These are phyloP conservation scores for Pleomassaria siparia DNA, from an alignment of 2,329 filamentous ascomycete species.

Conservation along the genomic window DNA sequence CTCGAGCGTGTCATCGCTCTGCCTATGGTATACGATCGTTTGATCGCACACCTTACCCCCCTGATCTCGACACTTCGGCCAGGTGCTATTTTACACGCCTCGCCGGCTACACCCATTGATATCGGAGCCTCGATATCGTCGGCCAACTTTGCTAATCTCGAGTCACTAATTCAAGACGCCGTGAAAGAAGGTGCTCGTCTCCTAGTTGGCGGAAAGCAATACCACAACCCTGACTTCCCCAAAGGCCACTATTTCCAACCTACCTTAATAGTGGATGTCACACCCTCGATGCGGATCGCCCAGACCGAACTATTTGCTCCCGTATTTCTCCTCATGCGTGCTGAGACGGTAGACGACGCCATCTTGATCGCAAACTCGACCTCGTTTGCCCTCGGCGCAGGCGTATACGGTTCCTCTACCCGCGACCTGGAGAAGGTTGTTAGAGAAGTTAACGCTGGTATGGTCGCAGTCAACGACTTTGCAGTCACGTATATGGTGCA, in stretches of 20 bases:
- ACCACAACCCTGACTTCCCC: conserved; percentile 71
- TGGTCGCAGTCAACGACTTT: conserved; percentile 96
- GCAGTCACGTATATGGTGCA: conserved; percentile 91
- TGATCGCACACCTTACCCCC: conserved; percentile 70
- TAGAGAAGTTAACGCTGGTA: conserved; percentile 72
- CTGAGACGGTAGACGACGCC: conserved; percentile 64
- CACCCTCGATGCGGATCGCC: conserved; percentile 80
- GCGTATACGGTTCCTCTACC: conserved; percentile 73
- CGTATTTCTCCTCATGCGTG: conserved; percentile 81
- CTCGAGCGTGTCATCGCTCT: conserved; percentile 89
- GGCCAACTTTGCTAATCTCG: conserved; percentile 72
- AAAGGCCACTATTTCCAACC: conserved; percentile 89
- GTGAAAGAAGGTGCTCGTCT: conserved; percentile 77
- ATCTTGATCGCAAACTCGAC: conserved; percentile 82
- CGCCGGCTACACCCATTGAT: conserved; percentile 57
- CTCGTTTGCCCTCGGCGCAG: conserved; percentile 81
- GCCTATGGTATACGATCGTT: conserved; percentile 71
- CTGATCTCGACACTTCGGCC: conserved; percentile 74
- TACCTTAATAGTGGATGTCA: conserved; percentile 89
- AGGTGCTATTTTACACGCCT: conserved; percentile 64
- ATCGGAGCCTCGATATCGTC: conserved; percentile 89
- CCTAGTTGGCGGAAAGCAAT: conserved; percentile 74
- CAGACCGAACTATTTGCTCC: conserved; percentile 92
- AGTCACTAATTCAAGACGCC: conserved; percentile 74
- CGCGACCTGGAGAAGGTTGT: conserved; percentile 66